phyloP scores from a whole-genome alignment of 495 filamentous ascomycete genomes.

The Aspergillus bridgeri region DNA sequence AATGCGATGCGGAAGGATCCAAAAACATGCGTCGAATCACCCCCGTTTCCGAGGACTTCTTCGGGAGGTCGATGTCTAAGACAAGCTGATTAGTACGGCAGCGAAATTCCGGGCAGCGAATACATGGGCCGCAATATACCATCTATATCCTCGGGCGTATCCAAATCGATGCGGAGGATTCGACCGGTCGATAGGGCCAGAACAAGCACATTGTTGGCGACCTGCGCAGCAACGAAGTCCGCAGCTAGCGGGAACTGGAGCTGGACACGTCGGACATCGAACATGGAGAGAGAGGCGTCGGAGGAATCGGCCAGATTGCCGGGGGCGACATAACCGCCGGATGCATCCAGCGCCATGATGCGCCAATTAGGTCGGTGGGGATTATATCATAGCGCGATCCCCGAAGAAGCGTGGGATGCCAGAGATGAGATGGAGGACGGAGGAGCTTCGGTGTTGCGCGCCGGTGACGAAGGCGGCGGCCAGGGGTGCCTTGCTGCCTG shows the following conservation, averaged over 20 bases:
- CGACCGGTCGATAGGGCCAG: constrained; percentile 83
- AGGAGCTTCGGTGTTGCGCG: constrained; percentile 5
- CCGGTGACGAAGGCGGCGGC: constrained; percentile 8
- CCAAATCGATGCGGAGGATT: constrained; percentile 90
- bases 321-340: constrained; percentile 53
- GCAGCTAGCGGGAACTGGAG: constrained; percentile 87
- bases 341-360: constrained; percentile 53
- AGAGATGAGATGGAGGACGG: constrained; percentile 7
- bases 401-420: constrained; percentile 4
- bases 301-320: constrained; percentile 55
- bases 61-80: constrained; percentile 92
- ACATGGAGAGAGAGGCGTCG: constrained; percentile 73
- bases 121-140: constrained; percentile 47
- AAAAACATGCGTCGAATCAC: constrained; percentile 94
- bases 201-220: constrained; percentile 94
- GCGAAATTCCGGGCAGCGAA: constrained; percentile 1
- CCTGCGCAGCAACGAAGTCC: constrained; percentile 93
- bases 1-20: constrained; percentile 91
- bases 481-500: constrained; percentile 15
- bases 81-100: constrained; percentile 16
- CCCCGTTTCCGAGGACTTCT: constrained; percentile 84
- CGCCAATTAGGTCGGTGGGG: constrained; percentile 23
- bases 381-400: constrained; percentile 35
- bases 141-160: constrained; percentile 91
- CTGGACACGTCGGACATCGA: constrained; percentile 85